These are phyloP conservation scores for Mucor sp. DNA, from an alignment of 371 early-diverging fungal species.

Conservation along the genomic window DNA sequence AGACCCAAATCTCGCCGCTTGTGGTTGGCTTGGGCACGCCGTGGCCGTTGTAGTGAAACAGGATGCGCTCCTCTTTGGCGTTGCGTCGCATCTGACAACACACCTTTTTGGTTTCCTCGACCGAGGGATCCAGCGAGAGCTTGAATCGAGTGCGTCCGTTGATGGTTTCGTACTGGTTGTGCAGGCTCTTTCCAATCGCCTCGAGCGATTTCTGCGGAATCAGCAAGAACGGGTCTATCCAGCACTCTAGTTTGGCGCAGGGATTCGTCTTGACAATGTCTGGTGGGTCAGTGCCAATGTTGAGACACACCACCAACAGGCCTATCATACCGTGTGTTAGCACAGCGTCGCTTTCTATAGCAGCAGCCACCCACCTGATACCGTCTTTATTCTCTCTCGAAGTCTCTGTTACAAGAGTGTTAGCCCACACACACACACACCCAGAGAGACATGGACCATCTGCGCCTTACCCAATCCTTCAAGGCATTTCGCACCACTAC, in stretches of 20 bases:
- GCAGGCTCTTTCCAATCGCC: slow-evolving; percentile 86
- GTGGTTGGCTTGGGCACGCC: slow-evolving; percentile 96
- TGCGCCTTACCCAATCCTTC: slow-evolving; percentile 45
- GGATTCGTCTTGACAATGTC: slow-evolving; percentile 89
- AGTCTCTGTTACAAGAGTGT: slow-evolving; percentile 22
- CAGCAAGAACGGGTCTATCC: slow-evolving; percentile 90
- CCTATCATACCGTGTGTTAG: slow-evolving; percentile 29
- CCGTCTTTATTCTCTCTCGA: slow-evolving; percentile 52
- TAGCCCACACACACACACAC: neutral
- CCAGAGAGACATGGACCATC: too few species aligned
- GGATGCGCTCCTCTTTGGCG: slow-evolving; percentile 91
- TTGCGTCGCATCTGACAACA: slow-evolving; percentile 80
- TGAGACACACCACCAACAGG: slow-evolving; percentile 87
- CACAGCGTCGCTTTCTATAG: neutral
- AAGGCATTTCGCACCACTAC: slow-evolving; percentile 21
- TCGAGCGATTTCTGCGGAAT: slow-evolving; percentile 84
- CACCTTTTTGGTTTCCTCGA: slow-evolving; percentile 90
- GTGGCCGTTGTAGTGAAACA: slow-evolving; percentile 98
- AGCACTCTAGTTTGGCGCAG: slow-evolving; percentile 91
- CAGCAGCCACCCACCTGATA: slow-evolving; percentile 45
- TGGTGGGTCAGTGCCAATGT: slow-evolving; percentile 96
- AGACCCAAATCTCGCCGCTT: slow-evolving; percentile 98
- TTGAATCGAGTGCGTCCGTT: slow-evolving; percentile 89
- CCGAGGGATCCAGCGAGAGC: slow-evolving; percentile 84
- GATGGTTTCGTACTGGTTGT: slow-evolving; percentile 90